phyloP scores from a whole-genome alignment of 2,329 filamentous ascomycete genomes.

The Fusarium beomiforme region DNA sequence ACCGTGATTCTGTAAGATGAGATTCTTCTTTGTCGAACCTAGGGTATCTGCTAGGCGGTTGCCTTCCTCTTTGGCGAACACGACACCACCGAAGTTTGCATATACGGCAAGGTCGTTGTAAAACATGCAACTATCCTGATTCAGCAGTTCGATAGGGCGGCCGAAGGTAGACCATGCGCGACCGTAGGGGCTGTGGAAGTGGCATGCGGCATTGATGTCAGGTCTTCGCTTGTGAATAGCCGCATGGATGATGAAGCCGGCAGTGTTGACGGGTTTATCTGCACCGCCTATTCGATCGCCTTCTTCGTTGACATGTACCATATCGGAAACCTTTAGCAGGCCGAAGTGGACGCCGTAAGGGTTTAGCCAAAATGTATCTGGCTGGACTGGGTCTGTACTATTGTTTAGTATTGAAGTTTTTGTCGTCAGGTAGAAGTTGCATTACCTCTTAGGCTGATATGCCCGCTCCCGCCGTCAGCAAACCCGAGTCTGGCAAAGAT shows the following conservation, averaged over 20 bases:
- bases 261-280: conserved; percentile 71
- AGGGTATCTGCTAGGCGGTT: conserved; percentile 68
- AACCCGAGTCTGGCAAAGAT: conserved; percentile 58
- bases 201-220: conserved; percentile 72
- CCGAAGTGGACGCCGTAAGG: conserved; percentile 73
- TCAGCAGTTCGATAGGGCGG: conserved; percentile 72
- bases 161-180: conserved; percentile 74
- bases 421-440: conserved; percentile 26
- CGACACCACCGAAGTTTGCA: conserved; percentile 59
- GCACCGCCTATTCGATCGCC: conserved; percentile 69
- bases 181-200: conserved; percentile 70
- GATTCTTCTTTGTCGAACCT: conserved; percentile 62
- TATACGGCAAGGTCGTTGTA: conserved; percentile 72
- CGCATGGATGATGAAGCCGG: conserved; percentile 75
- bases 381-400: conserved; percentile 46
- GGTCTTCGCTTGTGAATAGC: conserved; percentile 71
- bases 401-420: no score
- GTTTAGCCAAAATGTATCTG: conserved; percentile 59
- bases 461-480: conserved; percentile 57
- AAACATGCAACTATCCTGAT: conserved; percentile 72
- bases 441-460: conserved; percentile 53
- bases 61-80: conserved; percentile 70
- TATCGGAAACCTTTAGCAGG: conserved; percentile 70
- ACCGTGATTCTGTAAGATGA: conserved; percentile 76
- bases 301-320: conserved; percentile 69